Base-by-base conservation (phyloP, 129 eudicot species). In the Glebionis coronaria region DNA sequence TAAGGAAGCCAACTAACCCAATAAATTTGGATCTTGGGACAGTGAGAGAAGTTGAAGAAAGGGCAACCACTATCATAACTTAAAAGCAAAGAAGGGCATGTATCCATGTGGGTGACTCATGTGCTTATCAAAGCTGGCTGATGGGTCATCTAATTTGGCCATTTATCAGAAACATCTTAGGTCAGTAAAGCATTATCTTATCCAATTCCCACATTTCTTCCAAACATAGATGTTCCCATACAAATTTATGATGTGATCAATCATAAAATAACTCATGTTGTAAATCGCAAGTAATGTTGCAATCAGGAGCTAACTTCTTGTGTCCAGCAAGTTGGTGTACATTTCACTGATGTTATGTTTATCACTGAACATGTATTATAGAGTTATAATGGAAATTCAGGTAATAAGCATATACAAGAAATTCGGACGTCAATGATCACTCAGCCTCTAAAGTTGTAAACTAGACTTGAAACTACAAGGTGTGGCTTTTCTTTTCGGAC, bases 21-120 rank as follows among this genome's bases (percentile, higher is more conserved):
- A 68, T 76, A 68, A 76, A 76, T 76, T 56, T 74, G 65, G 75
- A 69, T 68, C 65, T 76, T 52, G 70, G 62, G 74, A 67, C 10
- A 50, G 68, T 35, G 74, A 54, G 57, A 67, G 75, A 76, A 68
- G 75, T 68, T 68, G 69, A 76, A 15, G 51, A 61, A 68, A 59
- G 69, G 57, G 75, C 70, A 76, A 76, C 80, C 44, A 61, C 80
- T 68, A 68, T 70, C 27, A 76, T 68, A 68, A 76, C 65, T 68
- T 76, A 23, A 76, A 68, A 76, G 80, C 70, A 68, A 68, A 75
- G 64, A 61, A 76, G 70, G 70, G 75, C 75, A 76, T 68, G 80
- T 68, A 47, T 68, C 70, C 80, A 76, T 76, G 80, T 76, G 80
- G 57, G 42, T 73, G 40, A 35, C 40, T 35, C 66, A 73, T 49